A percentile compares a stretch with the other conserved stretches of the same genome.
Evolutionary conservation across 305 asterid genomes (phyloP).

Genomic region (Rubia tinctorum): DNA sequence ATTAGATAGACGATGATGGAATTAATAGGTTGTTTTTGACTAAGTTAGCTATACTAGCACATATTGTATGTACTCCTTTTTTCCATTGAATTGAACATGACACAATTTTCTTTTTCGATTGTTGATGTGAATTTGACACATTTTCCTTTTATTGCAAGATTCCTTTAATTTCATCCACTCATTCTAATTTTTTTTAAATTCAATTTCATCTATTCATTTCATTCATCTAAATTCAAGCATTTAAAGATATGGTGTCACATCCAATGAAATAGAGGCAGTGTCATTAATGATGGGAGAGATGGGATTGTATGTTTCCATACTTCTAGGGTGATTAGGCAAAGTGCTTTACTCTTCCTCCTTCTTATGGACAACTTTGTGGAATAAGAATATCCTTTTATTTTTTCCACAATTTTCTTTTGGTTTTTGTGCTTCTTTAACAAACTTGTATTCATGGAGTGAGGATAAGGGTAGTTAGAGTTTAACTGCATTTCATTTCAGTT

Average conservation of each 20-base stretch:
- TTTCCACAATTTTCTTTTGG: not conserved
- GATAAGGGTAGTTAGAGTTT: no score
- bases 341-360: conserved; percentile 27
- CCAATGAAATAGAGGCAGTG: no score
- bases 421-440: conserved; percentile 39
- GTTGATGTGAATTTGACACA: no score
- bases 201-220: no score
- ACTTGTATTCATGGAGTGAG: conserved; percentile 11
- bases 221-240: no score
- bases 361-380: conserved; percentile 17
- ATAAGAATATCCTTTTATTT: conserved; percentile 25
- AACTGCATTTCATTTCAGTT: no score
- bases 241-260: no score
- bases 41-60: conserved; percentile 15
- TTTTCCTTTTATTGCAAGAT: no score
- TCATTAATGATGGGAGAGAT: conserved; percentile 5
- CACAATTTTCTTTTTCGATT: no score
- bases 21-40: conserved; percentile 27
- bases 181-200: no score
- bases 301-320: conserved; percentile 7
- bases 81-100: no score
- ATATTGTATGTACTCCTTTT: conserved; percentile 1
- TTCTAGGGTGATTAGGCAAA: conserved; percentile 22
- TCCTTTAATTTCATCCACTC: no score
- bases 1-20: not conserved